Percentiles rank a stretch among this genome's conserved stretches.
phyloP scores from a whole-genome alignment of 805 yeast species.

The Zygosaccharomyces gambellarensis region DNA sequence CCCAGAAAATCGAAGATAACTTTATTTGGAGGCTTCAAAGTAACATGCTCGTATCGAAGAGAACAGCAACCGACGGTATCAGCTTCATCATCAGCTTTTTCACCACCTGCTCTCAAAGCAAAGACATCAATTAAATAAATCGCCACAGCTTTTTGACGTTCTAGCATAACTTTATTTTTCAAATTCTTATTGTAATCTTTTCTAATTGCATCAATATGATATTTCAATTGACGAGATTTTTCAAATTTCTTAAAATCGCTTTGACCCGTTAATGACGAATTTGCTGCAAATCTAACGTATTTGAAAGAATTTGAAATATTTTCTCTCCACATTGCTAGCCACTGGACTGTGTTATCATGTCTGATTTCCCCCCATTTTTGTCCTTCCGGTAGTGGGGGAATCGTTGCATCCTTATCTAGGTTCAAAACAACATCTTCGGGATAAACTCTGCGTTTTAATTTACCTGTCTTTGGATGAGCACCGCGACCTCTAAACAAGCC shows the following conservation, averaged over 20 bases:
- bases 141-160: constrained; percentile 90
- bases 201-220: constrained; percentile 68
- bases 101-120: constrained; percentile 97
- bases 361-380: constrained; percentile 86
- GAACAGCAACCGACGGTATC: constrained; percentile 99
- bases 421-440: constrained; percentile 90
- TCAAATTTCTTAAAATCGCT: constrained; percentile 90
- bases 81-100: constrained; percentile 94
- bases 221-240: constrained; percentile 80
- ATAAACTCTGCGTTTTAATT: constrained; percentile 72
- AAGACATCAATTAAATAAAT: constrained; percentile 87
- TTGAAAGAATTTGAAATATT: constrained; percentile 78
- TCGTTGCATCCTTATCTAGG: constrained; percentile 61
- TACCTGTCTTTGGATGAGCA: constrained; percentile 94
- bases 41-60: constrained; percentile 81
- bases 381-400: constrained; percentile 83
- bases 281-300: constrained; percentile 88
- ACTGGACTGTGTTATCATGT: constrained; percentile 85
- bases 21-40: constrained; percentile 75
- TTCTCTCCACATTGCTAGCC: constrained; percentile 98
- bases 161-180: constrained; percentile 71
- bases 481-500: constrained; percentile 96
- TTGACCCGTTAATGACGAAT: constrained; percentile 84
- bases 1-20: constrained; percentile 91
- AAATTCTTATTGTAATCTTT: constrained; percentile 65